Evolutionary conservation across 75 land plant genomes (phyloP), one percentile per base, ranked within the genome.

Genomic region (Picea glauca): DNA sequence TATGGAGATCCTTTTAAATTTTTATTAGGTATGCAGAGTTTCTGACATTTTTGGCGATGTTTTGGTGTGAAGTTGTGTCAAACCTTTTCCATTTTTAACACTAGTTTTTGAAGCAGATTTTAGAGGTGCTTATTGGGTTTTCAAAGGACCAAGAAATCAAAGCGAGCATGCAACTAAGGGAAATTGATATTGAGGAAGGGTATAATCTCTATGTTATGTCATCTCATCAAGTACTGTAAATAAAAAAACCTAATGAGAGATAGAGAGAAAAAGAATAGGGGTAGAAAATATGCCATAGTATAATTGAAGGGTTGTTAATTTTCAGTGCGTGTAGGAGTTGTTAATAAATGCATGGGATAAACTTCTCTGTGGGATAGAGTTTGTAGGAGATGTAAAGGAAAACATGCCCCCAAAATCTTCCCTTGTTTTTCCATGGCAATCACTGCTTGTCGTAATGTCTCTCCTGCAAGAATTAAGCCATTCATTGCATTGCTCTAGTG

Each of bases 271-370:
- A 17, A 18, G 21, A 17, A 18, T 61, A 61, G n/a, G 18, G 62
- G 18, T 4, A n/a, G 3, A 61, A 18, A 18, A 18, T 17, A n/a
- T 17, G 21, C 4, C 1, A 17, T 61, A 4, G 18, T 61, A n/a
- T n/a, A 54, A 50, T 13, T 46, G 13, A 40, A 0, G 58, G 7
- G 8, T 35, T 75, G 15, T 26, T 50, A 12, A 3, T 75, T 21
- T 50, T 75, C 14, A 26, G 15, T 70, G 59, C 74, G 72, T 81
- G n/a, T 66, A 92, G 94, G 83, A 90, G 64, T 82, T 92, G 33
- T 72, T 92, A 73, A 82, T 87, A 88, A 92, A 92, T 88, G 90
- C 90, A 77, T 84, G 90, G 60, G 94, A 89, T 83, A 90, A 90
- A 57, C 90, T 92, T 76, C 88, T 92, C 1, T 89, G 87, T 81